Base-by-base conservation (phyloP, 1,284 basidiomycete species). In the Ganoderma boninense region DNA sequence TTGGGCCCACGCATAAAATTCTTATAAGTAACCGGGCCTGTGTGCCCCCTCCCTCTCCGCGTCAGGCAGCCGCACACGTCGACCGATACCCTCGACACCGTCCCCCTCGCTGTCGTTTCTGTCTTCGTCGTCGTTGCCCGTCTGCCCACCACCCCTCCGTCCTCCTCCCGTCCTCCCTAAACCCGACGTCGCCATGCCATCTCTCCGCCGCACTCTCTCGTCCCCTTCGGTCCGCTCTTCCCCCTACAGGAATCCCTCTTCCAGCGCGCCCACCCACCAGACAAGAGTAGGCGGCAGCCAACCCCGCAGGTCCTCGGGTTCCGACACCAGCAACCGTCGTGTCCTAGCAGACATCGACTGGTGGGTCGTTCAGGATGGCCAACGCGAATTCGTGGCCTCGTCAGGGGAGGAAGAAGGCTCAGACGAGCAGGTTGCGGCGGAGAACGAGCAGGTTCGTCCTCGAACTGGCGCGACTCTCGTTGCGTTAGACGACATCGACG, bases 291-390 rank as follows among this genome's bases (percentile, higher is more conserved):
- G 83, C 40, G 83, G 84, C 54, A 82, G 84, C 72, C 80, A 79
- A 57, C 85, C 86, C 65, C 86, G 90, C 77, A 88, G 90, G 71
- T 87, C 90, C 26, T 89, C 89, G 38, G 90, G 87, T 72, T 91
- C 92, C 70, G 89, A 92, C 75, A 87, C 87, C 40, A 80, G 78
- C 73, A 84, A 80, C 74, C 86, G 92, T 78, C 87, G 92, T 74
- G 92, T 94, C 72, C 86, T 94, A 70, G 92, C 92, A 52, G 92
- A 94, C 83, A 90, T 94, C 76, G 92, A 93, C 79, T 94, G 93
- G 93, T 94, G 93, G 93, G 87, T 85, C 75, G 92, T 94, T 73
- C 82, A 86, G 73, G 90, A 90, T 69, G 90, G 91, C 70, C 92
- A 94, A 81, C 84, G 84, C 79, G 86, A 88, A 77, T 76, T 80